Conservation (phyloP, 495 filamentous ascomycete genomes). For the Penicillium flavigenum region DNA sequence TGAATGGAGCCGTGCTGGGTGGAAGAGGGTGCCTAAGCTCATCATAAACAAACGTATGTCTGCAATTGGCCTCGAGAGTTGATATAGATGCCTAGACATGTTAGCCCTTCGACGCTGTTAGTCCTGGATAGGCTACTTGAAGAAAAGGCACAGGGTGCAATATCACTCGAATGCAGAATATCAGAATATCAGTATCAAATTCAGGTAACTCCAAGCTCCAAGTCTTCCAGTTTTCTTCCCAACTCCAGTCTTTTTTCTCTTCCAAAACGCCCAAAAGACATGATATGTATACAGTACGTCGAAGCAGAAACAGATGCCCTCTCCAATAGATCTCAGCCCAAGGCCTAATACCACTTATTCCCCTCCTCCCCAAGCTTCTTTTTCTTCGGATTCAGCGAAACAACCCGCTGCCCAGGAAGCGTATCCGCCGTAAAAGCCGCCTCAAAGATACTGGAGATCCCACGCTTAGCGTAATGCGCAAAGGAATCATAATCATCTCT, state of each 20-base stretch:
- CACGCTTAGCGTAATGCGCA: slow-evolving; percentile 46
- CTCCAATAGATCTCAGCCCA: background rate
- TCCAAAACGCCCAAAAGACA: background rate
- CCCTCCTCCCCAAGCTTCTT: slow-evolving; percentile 48
- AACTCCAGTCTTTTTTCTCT: background rate
- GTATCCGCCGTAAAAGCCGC: slow-evolving; percentile 50
- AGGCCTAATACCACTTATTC: slow-evolving; percentile 49
- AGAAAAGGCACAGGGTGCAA: background rate
- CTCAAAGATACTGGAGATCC: slow-evolving; percentile 59
- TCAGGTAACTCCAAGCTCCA: background rate
- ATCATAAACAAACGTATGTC: background rate
- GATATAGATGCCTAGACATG: background rate
- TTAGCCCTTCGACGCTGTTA: background rate
- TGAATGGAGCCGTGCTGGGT: background rate
- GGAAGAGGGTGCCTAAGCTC: background rate
- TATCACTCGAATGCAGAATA: background rate
- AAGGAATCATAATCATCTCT: slow-evolving; percentile 52
- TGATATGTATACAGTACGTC: background rate
- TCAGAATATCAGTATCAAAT: background rate
- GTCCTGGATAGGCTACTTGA: background rate
- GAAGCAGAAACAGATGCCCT: background rate
- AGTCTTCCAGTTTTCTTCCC: background rate
- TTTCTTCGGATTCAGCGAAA: slow-evolving; percentile 54
- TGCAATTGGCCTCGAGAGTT: background rate
- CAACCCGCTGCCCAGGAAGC: slow-evolving; percentile 54